These are phyloP conservation scores for Naumovozyma dairenensis DNA, from an alignment of 805 yeast genomes.

Conservation along the genomic window DNA sequence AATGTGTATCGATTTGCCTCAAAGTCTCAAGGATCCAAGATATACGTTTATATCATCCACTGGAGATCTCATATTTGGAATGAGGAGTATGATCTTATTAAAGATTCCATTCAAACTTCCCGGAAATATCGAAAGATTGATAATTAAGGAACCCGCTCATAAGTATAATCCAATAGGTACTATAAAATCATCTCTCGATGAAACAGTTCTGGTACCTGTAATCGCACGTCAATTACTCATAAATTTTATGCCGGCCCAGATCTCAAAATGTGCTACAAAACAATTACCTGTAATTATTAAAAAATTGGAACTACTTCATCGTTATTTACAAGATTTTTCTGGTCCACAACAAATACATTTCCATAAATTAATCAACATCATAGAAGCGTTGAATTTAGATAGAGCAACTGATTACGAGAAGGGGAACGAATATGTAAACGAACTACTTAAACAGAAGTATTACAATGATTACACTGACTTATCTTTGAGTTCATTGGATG, in stretches of 20 bases:
- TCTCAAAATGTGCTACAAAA: conserved; percentile 35
- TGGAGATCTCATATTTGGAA: conserved; percentile 46
- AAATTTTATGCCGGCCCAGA: conserved; percentile 25
- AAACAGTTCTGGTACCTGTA: conserved; percentile 27
- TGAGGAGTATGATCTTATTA: conserved; percentile 36
- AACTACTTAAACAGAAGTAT: conserved; percentile 1
- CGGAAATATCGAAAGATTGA: conserved; percentile 5
- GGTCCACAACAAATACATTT: conserved; percentile 36
- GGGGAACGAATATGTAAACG: conserved; percentile 1
- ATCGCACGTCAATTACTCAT: conserved; percentile 27
- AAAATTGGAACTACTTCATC: conserved; percentile 39
- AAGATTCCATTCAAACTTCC: conserved; percentile 40
- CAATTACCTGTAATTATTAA: conserved; percentile 31
- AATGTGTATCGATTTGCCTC: conserved; percentile 47
- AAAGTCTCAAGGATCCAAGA: conserved; percentile 38
- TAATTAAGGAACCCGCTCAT: conserved; percentile 14
- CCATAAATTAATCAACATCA: conserved; percentile 31
- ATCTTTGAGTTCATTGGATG: conserved; percentile 6
- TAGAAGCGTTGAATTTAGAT: conserved; percentile 27
- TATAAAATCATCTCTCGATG: conserved; percentile 16
- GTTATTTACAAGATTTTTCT: conserved; percentile 31
- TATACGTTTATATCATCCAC: conserved; percentile 47
- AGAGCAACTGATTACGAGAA: conserved; percentile 6
- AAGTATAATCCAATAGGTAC: conserved; percentile 28
- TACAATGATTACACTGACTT: neutral